Evolutionary conservation across 768 basidiomycete genomes (phyloP).

Genomic region (Mycena galericulata): DNA sequence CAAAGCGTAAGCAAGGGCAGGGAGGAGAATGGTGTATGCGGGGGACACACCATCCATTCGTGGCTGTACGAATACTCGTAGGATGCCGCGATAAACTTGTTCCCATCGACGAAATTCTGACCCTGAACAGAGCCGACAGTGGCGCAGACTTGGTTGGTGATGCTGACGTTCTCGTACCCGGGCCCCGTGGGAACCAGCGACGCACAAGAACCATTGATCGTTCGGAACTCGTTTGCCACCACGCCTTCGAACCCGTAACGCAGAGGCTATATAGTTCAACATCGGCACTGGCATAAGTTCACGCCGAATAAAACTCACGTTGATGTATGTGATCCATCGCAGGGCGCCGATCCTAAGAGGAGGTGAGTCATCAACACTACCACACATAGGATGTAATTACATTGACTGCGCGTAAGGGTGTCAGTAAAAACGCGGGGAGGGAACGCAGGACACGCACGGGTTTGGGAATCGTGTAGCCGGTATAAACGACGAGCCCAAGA

Average conservation of each 20-base stretch:
- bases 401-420: constrained; percentile 17
- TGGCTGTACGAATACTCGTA: constrained; percentile 60
- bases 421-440: not conserved
- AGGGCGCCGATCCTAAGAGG: constrained; percentile 63
- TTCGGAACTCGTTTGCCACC: constrained; percentile 86
- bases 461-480: constrained; percentile 66
- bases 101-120: constrained; percentile 70
- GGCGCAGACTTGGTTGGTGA: constrained; percentile 82
- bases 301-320: constrained; percentile 49
- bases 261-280: constrained; percentile 60
- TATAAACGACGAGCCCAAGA: constrained; percentile 63
- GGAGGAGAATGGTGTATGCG: not conserved
- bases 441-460: constrained; percentile 33
- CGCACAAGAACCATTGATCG: constrained; percentile 70
- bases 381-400: constrained; percentile 16
- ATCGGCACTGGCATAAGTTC: too few species aligned
- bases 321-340: constrained; percentile 64
- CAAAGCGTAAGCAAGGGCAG: not conserved
- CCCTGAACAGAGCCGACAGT: constrained; percentile 75
- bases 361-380: constrained; percentile 1
- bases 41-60: constrained; percentile 55
- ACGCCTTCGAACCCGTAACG: constrained; percentile 81
- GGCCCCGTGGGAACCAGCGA: constrained; percentile 71
- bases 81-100: constrained; percentile 58
- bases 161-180: constrained; percentile 65